These are phyloP conservation scores for Albophoma yamanashiensis DNA, from an alignment of 2,329 filamentous ascomycete species.

Conservation along the genomic window DNA sequence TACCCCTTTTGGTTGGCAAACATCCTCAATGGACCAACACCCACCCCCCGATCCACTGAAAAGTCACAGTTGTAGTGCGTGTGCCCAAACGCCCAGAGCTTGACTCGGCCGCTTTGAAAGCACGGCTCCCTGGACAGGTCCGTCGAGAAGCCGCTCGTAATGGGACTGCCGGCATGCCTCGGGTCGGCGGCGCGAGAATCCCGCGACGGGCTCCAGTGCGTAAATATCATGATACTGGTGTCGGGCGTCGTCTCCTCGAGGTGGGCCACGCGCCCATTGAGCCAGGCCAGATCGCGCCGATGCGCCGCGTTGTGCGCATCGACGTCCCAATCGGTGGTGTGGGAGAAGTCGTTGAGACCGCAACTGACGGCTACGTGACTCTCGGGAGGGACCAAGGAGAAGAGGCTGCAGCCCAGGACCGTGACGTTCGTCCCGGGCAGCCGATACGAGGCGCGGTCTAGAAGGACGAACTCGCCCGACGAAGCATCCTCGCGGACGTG, in stretches of 20 bases:
- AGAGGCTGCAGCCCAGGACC: constrained; percentile 30
- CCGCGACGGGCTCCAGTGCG: constrained; percentile 30
- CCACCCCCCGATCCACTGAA: constrained; percentile 10
- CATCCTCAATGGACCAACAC: constrained; percentile 17
- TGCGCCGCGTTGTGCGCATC: constrained; percentile 26
- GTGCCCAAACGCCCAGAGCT: constrained; percentile 37
- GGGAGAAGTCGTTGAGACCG: constrained; percentile 40
- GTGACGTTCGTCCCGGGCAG: constrained; percentile 13
- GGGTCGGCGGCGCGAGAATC: constrained; percentile 23
- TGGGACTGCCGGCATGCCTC: constrained; percentile 16
- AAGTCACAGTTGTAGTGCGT: constrained; percentile 36
- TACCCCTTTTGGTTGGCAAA: constrained; percentile 29
- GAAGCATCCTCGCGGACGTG: constrained; percentile 9
- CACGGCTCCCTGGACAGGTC: constrained; percentile 24
- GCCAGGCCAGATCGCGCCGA: constrained; percentile 28
- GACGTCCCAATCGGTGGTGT: constrained; percentile 29
- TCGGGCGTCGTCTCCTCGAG: constrained; percentile 11
- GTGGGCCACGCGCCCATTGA: constrained; percentile 23
- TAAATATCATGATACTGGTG: constrained; percentile 23
- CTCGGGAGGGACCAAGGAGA: constrained; percentile 32
- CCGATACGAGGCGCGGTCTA: constrained; percentile 19
- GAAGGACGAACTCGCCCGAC: constrained; percentile 27
- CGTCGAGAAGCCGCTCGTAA: constrained; percentile 24
- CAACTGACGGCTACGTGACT: constrained; percentile 25
- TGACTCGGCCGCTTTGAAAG: constrained; percentile 22